Percentiles rank a stretch among this genome's conserved stretches.
phyloP scores from a whole-genome alignment of 495 filamentous ascomycete genomes.

The Hyaloscypha bicolor region DNA sequence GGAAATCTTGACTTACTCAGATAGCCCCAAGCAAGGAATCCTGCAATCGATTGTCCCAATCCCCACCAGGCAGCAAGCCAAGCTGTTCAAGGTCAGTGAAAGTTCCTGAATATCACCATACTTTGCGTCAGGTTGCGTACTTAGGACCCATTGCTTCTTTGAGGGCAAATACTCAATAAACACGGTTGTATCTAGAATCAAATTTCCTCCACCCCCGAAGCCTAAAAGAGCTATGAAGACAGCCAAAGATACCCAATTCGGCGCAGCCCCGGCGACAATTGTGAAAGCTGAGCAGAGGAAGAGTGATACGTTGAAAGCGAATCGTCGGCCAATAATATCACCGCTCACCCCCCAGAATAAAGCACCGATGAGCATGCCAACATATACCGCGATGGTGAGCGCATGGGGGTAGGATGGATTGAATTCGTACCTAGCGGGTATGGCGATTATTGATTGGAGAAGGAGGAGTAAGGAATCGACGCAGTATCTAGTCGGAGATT shows the following conservation, averaged over 20 bases:
- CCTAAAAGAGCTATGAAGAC: constrained; percentile 69
- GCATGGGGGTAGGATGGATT: constrained; percentile 54
- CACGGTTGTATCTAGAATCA: constrained; percentile 71
- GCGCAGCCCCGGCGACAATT: constrained; percentile 67
- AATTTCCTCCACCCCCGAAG: constrained; percentile 74
- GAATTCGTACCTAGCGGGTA: constrained; percentile 60
- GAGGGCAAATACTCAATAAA: constrained; percentile 81
- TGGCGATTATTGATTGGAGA: constrained; percentile 65
- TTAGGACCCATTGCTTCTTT: constrained; percentile 76
- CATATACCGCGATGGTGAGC: constrained; percentile 64
- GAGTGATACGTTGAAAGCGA: constrained; percentile 73
- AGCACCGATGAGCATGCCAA: constrained; percentile 72
- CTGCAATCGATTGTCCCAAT: constrained; percentile 69
- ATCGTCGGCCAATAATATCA: constrained; percentile 68
- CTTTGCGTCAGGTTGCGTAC: constrained; percentile 9
- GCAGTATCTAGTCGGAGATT: constrained; percentile 50
- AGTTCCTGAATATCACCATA: background rate
- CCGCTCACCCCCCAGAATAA: constrained; percentile 81
- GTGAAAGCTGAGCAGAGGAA: constrained; percentile 70
- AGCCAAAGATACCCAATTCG: constrained; percentile 66
- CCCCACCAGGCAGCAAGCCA: constrained; percentile 80
- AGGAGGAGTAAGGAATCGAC: constrained; percentile 71
- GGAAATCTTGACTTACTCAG: constrained; percentile 50
- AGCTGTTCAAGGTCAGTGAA: constrained; percentile 32
- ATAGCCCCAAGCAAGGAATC: constrained; percentile 76